These are phyloP conservation scores for Teratosphaeria epicoccoides DNA, from an alignment of 2,329 filamentous ascomycete genomes.

Conservation along the genomic window DNA sequence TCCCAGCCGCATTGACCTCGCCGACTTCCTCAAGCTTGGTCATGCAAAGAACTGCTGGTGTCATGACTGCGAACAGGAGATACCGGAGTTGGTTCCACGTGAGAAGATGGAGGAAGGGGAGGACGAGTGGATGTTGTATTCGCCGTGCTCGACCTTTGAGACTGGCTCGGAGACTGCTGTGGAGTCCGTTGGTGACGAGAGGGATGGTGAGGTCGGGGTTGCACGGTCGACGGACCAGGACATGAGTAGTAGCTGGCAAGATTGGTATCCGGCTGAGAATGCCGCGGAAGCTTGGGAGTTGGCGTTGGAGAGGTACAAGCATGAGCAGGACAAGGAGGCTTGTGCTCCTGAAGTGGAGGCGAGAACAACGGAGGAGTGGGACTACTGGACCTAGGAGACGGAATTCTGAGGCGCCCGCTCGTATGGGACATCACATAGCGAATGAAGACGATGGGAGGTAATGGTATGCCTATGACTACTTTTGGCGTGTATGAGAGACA, in stretches of 20 bases:
- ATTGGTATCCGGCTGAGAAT: background rate
- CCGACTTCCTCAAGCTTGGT: conserved; percentile 20
- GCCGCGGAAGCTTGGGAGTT: background rate
- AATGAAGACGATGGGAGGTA: no score
- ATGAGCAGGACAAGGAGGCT: background rate
- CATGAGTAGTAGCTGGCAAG: background rate
- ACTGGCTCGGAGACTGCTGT: background rate
- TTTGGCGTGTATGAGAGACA: background rate
- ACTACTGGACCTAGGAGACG: background rate
- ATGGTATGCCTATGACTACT: background rate
- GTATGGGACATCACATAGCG: no score
- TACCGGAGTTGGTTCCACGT: conserved; percentile 11
- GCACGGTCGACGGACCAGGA: background rate
- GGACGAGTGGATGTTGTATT: conserved; percentile 17
- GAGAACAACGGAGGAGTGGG: background rate
- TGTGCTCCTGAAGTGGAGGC: background rate
- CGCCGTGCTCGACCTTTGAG: conserved; percentile 6
- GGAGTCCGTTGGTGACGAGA: background rate
- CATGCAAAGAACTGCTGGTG: conserved; percentile 23
- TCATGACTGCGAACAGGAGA: conserved; percentile 12
- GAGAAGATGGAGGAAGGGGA: conserved; percentile 7
- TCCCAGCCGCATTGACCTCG: conserved; percentile 15
- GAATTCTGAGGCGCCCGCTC: background rate
- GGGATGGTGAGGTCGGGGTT: background rate
- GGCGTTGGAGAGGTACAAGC: background rate